Base-by-base conservation (phyloP, 768 basidiomycete species). In the Amanita exitialis region DNA sequence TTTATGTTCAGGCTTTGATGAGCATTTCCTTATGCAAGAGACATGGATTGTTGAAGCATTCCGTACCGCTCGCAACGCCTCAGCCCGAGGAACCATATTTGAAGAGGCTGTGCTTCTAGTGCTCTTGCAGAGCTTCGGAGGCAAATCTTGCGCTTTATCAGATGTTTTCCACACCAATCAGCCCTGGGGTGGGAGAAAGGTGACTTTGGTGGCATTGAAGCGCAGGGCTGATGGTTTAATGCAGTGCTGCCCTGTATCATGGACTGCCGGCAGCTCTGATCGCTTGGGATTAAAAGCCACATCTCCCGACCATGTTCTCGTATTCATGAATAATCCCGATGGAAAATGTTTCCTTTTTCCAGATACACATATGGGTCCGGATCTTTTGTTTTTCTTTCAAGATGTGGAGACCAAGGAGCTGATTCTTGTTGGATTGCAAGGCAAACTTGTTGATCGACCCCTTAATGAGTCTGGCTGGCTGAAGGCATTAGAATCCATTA, bases 311-410 rank as follows among this genome's bases (percentile, higher is more conserved):
- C 42, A 57, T 36, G 46, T 52, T 44, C 41, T 57, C 15, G 34
- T 28, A 9, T 54, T 44, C 42, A 13, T 44, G 23, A 44, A 49
- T 35, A 43, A 54, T 43, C 53, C 53, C 16, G 28, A 49, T 21
- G 53, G 53, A 48, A 54, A 54, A 15, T 44, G 44, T 44, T 44
- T 44, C 44, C 5, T 44, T 44, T 51, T 57, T 46, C 41, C 56
- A 4, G 56, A 57, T 52, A 32, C 9, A 15, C 47, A 52, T 49
- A 57, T 57, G 53, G 56, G 56, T n/a, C 53, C 56, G 45, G 54
- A 57, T 39, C 36, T 57, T 16, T 32, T 44, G 37, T 57, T 48
- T 52, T 54, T 57, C 49, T 35, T 57, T 35, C 53, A 54, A 52
- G 56, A 52, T 44, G 53, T 47, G 50, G 41, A 44, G 45, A 56